Evolutionary conservation across 257 asterid species (phyloP).

Genomic region (Lavandula angustifolia): DNA sequence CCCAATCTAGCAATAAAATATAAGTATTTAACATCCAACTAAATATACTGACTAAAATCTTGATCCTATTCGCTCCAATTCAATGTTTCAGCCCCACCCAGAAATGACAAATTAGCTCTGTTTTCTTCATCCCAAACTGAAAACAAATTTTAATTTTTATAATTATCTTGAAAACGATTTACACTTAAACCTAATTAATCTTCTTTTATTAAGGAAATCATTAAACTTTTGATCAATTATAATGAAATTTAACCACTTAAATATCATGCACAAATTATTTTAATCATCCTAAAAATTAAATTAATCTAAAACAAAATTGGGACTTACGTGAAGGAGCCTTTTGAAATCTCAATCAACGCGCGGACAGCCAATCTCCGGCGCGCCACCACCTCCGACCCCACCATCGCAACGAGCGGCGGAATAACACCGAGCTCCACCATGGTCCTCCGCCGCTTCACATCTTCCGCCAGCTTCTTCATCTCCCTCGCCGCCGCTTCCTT

Average conservation of each 20-base stretch:
- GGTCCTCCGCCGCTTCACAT: conserved; percentile 52
- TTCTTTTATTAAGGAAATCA: neutral
- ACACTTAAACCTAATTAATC: neutral
- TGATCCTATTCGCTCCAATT: conserved; percentile 18
- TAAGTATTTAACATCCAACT: conserved; percentile 33
- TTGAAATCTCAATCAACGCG: conserved; percentile 61
- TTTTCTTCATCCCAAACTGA: conserved; percentile 6
- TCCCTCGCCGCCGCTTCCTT: conserved; percentile 67
- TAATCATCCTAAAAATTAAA: no score
- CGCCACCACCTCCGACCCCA: conserved; percentile 57
- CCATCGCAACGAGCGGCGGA: conserved; percentile 84
- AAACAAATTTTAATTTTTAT: neutral
- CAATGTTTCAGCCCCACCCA: conserved; percentile 12
- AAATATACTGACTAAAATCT: conserved; percentile 22
- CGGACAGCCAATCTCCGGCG: conserved; percentile 63
- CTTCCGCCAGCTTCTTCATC: conserved; percentile 64
- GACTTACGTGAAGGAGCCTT: conserved; percentile 84
- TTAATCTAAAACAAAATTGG: no score
- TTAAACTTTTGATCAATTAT: neutral
- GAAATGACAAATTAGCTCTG: neutral
- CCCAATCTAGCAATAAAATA: conserved; percentile 22
- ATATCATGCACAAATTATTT: no score
- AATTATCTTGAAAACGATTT: conserved; percentile 12
- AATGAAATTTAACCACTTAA: neutral
- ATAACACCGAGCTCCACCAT: conserved; percentile 95